These are phyloP conservation scores for Camellia granthamiana DNA, from an alignment of 148 eudicot species.

Conservation along the genomic window DNA sequence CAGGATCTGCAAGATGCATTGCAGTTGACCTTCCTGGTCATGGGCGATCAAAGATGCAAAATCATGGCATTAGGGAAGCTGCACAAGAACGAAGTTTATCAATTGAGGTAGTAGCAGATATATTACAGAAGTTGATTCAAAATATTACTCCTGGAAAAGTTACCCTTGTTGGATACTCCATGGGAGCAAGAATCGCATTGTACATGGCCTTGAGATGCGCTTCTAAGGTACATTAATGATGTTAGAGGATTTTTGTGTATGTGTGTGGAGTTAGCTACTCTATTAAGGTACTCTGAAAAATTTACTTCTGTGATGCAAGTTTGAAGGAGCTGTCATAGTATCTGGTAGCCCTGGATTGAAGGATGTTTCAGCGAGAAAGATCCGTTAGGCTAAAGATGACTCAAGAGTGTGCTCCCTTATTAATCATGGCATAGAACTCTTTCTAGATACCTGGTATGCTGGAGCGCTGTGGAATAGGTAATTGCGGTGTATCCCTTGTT, in stretches of 20 bases:
- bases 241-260: too few species aligned
- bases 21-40: constrained; percentile 93
- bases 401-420: constrained; percentile 16
- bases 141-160: too few species aligned
- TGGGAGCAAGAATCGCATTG: too few species aligned
- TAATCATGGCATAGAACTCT: too few species aligned
- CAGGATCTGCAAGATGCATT: constrained; percentile 68
- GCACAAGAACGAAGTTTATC: constrained; percentile 34
- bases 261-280: background rate
- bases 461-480: too few species aligned
- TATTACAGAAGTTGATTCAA: too few species aligned
- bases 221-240: constrained; percentile 6
- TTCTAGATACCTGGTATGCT: too few species aligned
- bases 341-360: constrained; percentile 93
- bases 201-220: too few species aligned
- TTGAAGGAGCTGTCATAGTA: constrained; percentile 63
- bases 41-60: constrained; percentile 57
- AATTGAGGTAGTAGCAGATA: constrained; percentile 46
- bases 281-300: too few species aligned
- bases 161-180: too few species aligned
- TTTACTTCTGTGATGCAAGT: constrained; percentile 28
- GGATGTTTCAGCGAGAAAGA: constrained; percentile 44
- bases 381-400: constrained; percentile 75
- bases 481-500: too few species aligned
- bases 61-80: constrained; percentile 21